phyloP scores from a whole-genome alignment of 805 yeast genomes.

The Ogataea haglerorum region DNA sequence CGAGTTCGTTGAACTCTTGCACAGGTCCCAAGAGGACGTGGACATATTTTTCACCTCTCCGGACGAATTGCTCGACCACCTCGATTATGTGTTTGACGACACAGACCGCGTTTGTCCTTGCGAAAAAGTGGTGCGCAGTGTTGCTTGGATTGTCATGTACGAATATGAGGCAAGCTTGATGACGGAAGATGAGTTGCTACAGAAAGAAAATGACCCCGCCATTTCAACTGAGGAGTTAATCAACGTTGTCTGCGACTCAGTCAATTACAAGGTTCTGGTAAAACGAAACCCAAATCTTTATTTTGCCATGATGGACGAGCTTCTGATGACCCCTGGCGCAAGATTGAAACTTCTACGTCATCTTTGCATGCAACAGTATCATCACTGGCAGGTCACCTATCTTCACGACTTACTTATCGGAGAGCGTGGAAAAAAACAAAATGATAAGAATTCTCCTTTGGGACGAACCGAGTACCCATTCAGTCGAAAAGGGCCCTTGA shows the following conservation, averaged over 20 bases:
- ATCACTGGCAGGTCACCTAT: slow-evolving; percentile 56
- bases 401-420: slow-evolving; percentile 58
- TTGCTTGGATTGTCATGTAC: slow-evolving; percentile 48
- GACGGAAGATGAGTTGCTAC: slow-evolving; percentile 20
- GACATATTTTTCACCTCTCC: slow-evolving; percentile 27
- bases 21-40: slow-evolving; percentile 21
- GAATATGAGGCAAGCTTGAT: slow-evolving; percentile 24
- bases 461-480: slow-evolving; percentile 31
- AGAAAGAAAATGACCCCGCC: slow-evolving; percentile 24
- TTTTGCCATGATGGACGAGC: slow-evolving; percentile 60
- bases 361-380: slow-evolving; percentile 57
- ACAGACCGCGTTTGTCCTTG: slow-evolving; percentile 29
- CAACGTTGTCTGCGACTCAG: slow-evolving; percentile 40
- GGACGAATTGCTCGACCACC: slow-evolving; percentile 22
- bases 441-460: background rate
- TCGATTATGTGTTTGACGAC: slow-evolving; percentile 27
- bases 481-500: slow-evolving; percentile 55
- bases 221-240: slow-evolving; percentile 52
- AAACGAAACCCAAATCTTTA: slow-evolving; percentile 50
- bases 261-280: slow-evolving; percentile 47
- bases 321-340: slow-evolving; percentile 65
- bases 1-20: slow-evolving; percentile 23
- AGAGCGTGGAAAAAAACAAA: slow-evolving; percentile 41
- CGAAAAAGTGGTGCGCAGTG: slow-evolving; percentile 42
- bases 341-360: slow-evolving; percentile 66